These are phyloP conservation scores for Leishmania arabica DNA, from an alignment of 208 protist species.

Conservation along the genomic window DNA sequence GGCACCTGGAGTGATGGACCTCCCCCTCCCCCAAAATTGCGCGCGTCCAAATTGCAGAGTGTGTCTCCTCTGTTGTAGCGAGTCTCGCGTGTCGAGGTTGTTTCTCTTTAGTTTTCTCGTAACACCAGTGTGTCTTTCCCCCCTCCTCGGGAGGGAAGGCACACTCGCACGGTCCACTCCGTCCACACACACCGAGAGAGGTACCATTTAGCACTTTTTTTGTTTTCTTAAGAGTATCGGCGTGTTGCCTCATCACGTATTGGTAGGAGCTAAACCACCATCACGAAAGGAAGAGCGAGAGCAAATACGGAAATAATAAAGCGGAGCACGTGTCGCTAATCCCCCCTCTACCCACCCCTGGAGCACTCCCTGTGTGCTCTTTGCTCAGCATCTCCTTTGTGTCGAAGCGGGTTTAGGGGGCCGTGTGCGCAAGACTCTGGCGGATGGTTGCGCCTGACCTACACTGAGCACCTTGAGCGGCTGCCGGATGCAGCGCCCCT, in stretches of 20 bases:
- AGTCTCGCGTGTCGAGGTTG: background rate
- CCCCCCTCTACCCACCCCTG: background rate
- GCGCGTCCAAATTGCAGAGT: background rate
- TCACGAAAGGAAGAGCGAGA: background rate
- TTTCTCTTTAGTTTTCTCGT: background rate
- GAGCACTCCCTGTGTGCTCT: background rate
- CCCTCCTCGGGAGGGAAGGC: background rate
- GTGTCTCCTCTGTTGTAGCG: background rate
- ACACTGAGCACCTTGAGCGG: background rate
- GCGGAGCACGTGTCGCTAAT: background rate
- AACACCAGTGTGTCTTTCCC: background rate
- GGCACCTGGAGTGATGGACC: background rate
- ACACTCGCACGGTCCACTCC: background rate
- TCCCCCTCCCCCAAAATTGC: background rate
- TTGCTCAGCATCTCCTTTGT: background rate
- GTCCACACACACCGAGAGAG: background rate
- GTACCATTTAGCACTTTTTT: constrained; percentile 7
- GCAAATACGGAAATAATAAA: background rate
- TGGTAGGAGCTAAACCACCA: background rate
- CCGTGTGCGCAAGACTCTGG: background rate
- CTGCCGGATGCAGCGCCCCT: background rate
- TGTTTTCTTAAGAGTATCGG: constrained; percentile 3
- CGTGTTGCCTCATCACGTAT: constrained; percentile 2
- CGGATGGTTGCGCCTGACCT: background rate
- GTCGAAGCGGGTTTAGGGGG: background rate